A percentile compares a stretch with the other conserved stretches of the same genome.
These are phyloP conservation scores for Plasmodium cynomolgi DNA, from an alignment of 169 alveolate genomes.

Conservation along the genomic window DNA sequence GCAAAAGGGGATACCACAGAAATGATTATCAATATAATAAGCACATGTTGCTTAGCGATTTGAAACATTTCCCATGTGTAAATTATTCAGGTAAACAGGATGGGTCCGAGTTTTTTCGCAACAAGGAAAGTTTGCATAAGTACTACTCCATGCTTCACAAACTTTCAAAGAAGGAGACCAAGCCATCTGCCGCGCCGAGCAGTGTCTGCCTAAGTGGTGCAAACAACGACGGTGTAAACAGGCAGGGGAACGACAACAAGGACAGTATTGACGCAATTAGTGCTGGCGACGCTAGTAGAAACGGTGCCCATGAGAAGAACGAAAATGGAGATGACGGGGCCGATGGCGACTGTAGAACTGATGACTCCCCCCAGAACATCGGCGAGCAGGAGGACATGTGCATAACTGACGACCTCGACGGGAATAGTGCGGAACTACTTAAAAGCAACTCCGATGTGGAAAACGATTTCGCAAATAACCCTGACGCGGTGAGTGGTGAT, in stretches of 20 bases:
- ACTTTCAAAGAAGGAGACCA: background rate
- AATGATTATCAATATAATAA: background rate
- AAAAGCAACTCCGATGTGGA: conserved; percentile 1
- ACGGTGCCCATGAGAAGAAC: background rate
- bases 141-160: conserved; percentile 12
- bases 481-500: background rate
- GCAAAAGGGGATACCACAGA: background rate
- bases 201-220: background rate
- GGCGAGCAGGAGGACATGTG: background rate
- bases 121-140: background rate
- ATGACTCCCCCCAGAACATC: background rate
- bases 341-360: background rate
- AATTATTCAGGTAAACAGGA: background rate
- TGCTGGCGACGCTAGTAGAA: background rate
- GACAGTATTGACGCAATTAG: background rate
- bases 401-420: conserved; percentile 1
- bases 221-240: background rate
- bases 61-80: background rate
- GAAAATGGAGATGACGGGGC: background rate
- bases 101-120: background rate
- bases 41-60: background rate
- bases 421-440: background rate
- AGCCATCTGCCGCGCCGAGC: background rate
- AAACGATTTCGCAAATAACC: background rate
- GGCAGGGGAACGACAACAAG: background rate